Evolutionary conservation across 352 stramenopile species (phyloP).

Genomic region (Globisporangium spinosum): DNA sequence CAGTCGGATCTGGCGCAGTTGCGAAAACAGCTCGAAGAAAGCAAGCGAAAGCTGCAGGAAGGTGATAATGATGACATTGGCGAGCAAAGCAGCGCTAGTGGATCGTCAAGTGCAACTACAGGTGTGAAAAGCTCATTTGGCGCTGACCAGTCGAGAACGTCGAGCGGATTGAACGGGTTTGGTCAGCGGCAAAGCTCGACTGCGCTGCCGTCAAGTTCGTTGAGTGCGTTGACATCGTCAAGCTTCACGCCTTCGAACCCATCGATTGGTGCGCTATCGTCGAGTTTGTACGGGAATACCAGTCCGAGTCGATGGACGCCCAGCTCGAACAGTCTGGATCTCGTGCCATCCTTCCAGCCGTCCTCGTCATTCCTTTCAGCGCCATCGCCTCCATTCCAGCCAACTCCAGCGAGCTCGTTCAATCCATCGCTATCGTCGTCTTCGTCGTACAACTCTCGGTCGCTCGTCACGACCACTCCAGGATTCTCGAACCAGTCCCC

Average conservation of each 20-base stretch:
- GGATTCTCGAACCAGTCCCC: conserved; percentile 28
- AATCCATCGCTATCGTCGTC: not conserved
- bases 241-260: conserved; percentile 19
- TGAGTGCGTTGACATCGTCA: conserved; percentile 14
- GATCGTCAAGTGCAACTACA: not conserved
- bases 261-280: not conserved
- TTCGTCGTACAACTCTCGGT: conserved; percentile 15
- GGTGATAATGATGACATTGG: conserved; percentile 15
- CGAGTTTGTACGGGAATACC: conserved; percentile 1
- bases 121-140: conserved; percentile 2
- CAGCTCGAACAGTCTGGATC: not conserved
- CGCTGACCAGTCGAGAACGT: conserved; percentile 3
- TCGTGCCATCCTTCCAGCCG: conserved; percentile 14
- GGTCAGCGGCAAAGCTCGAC: conserved; percentile 12
- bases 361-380: conserved; percentile 7
- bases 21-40: conserved; percentile 63
- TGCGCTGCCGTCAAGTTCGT: not conserved
- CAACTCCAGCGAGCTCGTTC: conserved; percentile 7
- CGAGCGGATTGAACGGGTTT: conserved; percentile 8
- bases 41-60: conserved; percentile 52
- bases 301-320: conserved; percentile 16
- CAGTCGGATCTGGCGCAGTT: conserved; percentile 61
- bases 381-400: not conserved
- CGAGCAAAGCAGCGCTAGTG: not conserved
- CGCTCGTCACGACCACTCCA: conserved; percentile 23